Conservation (phyloP, 352 stramenopile species). For the Globisporangium orthogonon region DNA sequence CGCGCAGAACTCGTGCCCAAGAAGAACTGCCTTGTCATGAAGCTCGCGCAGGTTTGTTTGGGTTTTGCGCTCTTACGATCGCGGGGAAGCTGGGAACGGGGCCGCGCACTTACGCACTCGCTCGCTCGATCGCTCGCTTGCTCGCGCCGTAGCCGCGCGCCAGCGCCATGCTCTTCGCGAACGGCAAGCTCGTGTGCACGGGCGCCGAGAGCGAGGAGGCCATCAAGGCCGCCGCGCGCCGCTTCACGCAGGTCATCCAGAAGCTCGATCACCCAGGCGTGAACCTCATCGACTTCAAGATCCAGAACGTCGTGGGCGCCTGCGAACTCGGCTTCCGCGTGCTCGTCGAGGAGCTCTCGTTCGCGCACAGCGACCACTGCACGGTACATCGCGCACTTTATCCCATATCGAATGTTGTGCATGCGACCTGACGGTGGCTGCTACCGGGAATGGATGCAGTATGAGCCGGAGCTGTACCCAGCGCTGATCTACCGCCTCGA, state of each 20-base stretch:
- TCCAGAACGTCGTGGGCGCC: conserved; percentile 77
- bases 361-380: conserved; percentile 65
- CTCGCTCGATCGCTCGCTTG: neutral
- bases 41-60: conserved; percentile 25
- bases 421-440: neutral
- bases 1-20: conserved; percentile 73
- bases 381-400: conserved; percentile 27
- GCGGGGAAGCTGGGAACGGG: no score
- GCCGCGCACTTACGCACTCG: no score
- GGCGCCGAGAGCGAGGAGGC: conserved; percentile 63
- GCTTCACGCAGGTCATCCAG: conserved; percentile 82
- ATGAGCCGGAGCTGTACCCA: conserved; percentile 99
- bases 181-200: conserved; percentile 80
- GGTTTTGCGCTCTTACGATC: no score
- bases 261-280: conserved; percentile 82
- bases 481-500: conserved; percentile 98
- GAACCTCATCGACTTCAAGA: conserved; percentile 86
- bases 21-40: conserved; percentile 86
- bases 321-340: conserved; percentile 71
- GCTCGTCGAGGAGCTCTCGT: conserved; percentile 75
- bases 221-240: conserved; percentile 69
- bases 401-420: neutral
- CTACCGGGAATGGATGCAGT: conserved; percentile 32
- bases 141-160: conserved; percentile 31
- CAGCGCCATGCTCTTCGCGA: conserved; percentile 81